A percentile compares a stretch with the other conserved stretches of the same genome.
Evolutionary conservation across 2,329 filamentous ascomycete genomes (phyloP).

Genomic region (Trichoderma atroviride): DNA sequence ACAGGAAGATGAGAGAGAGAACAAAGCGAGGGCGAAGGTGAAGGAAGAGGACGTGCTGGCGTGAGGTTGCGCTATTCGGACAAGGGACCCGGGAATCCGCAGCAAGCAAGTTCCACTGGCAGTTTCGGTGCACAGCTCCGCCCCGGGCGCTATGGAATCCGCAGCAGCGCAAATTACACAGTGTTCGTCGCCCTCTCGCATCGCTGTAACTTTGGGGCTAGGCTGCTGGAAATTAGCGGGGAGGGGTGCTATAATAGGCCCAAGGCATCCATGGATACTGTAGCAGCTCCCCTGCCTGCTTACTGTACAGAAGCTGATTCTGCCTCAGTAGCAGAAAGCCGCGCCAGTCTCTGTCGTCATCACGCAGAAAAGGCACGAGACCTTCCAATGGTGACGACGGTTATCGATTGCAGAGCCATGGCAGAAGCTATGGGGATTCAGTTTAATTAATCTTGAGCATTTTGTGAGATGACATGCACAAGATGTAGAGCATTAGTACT

Average conservation of each 20-base stretch:
- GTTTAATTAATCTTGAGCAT: neutral
- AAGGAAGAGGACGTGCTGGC: slow-evolving; percentile 6
- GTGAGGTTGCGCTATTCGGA: neutral
- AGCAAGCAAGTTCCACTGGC: neutral
- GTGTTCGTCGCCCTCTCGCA: neutral
- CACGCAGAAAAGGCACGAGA: slow-evolving; percentile 18
- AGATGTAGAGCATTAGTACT: neutral
- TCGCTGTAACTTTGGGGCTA: neutral
- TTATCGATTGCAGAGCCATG: slow-evolving; percentile 6
- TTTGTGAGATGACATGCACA: too few relatives aligned
- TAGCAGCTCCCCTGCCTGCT: neutral
- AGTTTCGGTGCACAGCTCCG: slow-evolving; percentile 6
- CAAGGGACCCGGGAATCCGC: slow-evolving; percentile 11
- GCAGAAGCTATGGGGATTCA: slow-evolving; percentile 3
- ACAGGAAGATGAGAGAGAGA: too few relatives aligned
- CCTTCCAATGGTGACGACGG: slow-evolving; percentile 1
- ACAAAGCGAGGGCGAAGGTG: neutral
- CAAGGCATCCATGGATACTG: neutral
- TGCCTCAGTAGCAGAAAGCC: slow-evolving; percentile 10
- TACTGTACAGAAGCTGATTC: neutral
- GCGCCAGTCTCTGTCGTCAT: slow-evolving; percentile 23
- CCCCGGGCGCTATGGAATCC: slow-evolving; percentile 21
- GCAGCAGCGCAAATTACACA: slow-evolving; percentile 10
- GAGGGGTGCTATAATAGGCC: neutral
- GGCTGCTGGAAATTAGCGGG: slow-evolving; percentile 1